Evolutionary conservation across 768 basidiomycete species (phyloP).

Genomic region (Neoboletus brunneissimus): DNA sequence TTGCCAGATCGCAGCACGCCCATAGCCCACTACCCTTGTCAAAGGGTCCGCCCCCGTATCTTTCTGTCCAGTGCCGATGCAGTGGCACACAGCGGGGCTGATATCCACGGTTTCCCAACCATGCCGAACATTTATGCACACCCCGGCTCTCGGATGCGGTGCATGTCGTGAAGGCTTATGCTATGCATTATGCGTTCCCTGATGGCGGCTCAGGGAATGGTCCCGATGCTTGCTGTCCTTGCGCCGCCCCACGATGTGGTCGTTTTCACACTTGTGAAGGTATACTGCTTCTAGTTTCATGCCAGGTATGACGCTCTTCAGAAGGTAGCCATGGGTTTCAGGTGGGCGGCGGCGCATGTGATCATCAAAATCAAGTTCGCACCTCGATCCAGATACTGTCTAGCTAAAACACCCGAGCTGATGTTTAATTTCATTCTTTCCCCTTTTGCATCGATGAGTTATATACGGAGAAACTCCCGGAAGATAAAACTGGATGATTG

Average conservation of each 20-base stretch:
- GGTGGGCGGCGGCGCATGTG: constrained; percentile 4
- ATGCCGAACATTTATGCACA: not conserved
- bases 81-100: constrained; percentile 2
- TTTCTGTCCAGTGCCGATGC: constrained; percentile 4
- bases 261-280: constrained; percentile 7
- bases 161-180: constrained; percentile 6
- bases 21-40: constrained; percentile 22
- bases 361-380: constrained; percentile 12
- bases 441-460: not conserved
- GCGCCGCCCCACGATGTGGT: constrained; percentile 9
- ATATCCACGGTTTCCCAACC: constrained; percentile 4
- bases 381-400: constrained; percentile 9
- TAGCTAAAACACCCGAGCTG: not conserved
- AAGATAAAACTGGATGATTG: not conserved
- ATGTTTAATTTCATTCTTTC: constrained; percentile 8
- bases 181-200: constrained; percentile 5
- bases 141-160: constrained; percentile 5
- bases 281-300: constrained; percentile 6
- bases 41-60: constrained; percentile 6
- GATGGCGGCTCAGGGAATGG: constrained; percentile 3
- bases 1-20: constrained; percentile 20
- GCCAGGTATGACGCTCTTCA: constrained; percentile 4
- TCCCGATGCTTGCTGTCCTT: constrained; percentile 2
- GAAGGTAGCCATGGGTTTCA: not conserved
- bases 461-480: not conserved